These are phyloP conservation scores for Clavispora vitiphila DNA, from an alignment of 805 yeast genomes.

Conservation along the genomic window DNA sequence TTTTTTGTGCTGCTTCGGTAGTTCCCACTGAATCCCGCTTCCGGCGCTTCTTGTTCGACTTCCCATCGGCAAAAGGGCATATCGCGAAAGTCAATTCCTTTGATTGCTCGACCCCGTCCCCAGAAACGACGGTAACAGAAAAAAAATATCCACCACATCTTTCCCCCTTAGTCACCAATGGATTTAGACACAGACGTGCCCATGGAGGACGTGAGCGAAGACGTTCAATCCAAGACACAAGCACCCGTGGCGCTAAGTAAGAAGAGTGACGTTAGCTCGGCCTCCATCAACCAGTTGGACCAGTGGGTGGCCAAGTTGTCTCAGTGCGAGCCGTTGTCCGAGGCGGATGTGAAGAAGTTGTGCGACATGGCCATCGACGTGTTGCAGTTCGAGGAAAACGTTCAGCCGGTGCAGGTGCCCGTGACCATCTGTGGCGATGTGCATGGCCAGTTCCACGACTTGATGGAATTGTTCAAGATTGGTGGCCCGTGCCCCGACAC, in stretches of 20 bases:
- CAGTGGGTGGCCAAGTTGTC: constrained; percentile 80
- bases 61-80: neutral
- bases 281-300: constrained; percentile 65
- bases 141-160: neutral
- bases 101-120: neutral
- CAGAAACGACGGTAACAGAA: neutral
- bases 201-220: constrained; percentile 72
- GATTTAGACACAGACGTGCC: constrained; percentile 77
- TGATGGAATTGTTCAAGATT: constrained; percentile 86
- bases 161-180: constrained; percentile 32
- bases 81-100: neutral
- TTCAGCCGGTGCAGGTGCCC: constrained; percentile 92
- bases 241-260: constrained; percentile 30
- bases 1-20: neutral
- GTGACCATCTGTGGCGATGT: constrained; percentile 97
- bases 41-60: no score
- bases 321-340: constrained; percentile 76
- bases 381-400: constrained; percentile 85
- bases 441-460: constrained; percentile 94
- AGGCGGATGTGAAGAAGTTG: constrained; percentile 70
- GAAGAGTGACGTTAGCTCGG: constrained; percentile 25
- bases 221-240: constrained; percentile 31
- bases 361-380: constrained; percentile 92
- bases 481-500: constrained; percentile 61
- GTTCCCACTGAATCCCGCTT: neutral